phyloP scores from a whole-genome alignment of 495 filamentous ascomycete genomes.

The Ramalina peruviana region DNA sequence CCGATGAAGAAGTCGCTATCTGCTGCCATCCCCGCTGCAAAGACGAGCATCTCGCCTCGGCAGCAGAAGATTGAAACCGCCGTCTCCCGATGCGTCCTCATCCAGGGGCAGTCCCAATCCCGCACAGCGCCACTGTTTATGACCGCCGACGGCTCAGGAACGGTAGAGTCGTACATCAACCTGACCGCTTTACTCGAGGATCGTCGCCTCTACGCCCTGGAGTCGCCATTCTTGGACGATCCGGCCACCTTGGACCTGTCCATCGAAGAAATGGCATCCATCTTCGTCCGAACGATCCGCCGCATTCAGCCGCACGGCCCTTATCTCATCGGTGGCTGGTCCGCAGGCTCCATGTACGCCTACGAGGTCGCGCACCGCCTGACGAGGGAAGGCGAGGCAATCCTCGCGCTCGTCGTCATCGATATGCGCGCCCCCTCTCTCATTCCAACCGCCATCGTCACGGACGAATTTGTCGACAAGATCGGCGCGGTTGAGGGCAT shows the following conservation, averaged over 20 bases:
- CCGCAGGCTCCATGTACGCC: constrained; percentile 72
- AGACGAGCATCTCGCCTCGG: neutral
- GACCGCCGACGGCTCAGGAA: constrained; percentile 18
- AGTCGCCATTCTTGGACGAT: constrained; percentile 33
- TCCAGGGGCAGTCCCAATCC: constrained; percentile 8
- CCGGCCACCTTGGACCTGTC: constrained; percentile 35
- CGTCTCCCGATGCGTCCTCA: neutral
- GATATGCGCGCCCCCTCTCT: constrained; percentile 22
- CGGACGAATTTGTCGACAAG: constrained; percentile 2
- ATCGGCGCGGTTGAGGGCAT: constrained; percentile 1
- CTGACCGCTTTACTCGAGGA: constrained; percentile 13
- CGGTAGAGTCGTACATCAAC: constrained; percentile 17
- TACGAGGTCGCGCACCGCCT: constrained; percentile 69
- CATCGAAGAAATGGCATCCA: constrained; percentile 38
- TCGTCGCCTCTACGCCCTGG: constrained; percentile 18
- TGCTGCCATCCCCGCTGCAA: neutral
- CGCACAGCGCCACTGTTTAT: constrained; percentile 11
- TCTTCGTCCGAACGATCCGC: constrained; percentile 48
- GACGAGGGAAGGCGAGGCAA: constrained; percentile 45
- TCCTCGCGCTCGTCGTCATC: constrained; percentile 50
- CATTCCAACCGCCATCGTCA: neutral
- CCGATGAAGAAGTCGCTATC: neutral
- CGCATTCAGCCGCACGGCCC: constrained; percentile 58
- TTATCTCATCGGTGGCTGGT: constrained; percentile 59
- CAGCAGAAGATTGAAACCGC: neutral